A percentile compares a stretch with the other conserved stretches of the same genome.
Evolutionary conservation across 139 green algal species (phyloP).

Genomic region (Pleodorina starrii): DNA sequence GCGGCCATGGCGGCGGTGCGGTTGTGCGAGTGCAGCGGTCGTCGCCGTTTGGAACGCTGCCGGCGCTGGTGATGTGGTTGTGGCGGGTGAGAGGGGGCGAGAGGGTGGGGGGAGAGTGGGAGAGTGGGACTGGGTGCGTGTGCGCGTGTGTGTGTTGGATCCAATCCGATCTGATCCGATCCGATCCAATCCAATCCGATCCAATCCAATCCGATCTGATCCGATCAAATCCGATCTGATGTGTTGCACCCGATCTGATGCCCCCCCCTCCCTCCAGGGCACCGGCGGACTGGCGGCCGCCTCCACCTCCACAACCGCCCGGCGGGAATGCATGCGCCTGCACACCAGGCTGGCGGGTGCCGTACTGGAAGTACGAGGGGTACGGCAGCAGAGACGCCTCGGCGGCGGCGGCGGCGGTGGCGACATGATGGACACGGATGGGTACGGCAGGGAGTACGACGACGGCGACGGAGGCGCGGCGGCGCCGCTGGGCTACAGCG

Average conservation of each 20-base stretch:
- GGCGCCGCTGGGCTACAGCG: background rate
- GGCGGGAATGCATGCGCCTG: conserved; percentile 19
- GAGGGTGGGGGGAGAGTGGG: no score
- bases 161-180: no score
- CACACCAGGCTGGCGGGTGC: conserved; percentile 12
- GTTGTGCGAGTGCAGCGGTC: background rate
- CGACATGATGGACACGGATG: background rate
- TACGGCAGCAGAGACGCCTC: background rate
- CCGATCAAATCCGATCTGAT: no score
- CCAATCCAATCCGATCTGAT: no score
- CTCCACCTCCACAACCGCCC: background rate
- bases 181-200: no score
- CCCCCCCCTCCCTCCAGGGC: background rate
- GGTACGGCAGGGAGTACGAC: background rate
- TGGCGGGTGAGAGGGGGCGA: conserved; percentile 42
- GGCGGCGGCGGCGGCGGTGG: background rate
- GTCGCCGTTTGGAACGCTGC: background rate
- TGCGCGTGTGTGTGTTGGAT: no score
- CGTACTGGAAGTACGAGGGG: background rate
- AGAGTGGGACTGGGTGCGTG: no score
- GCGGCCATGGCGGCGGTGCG: background rate
- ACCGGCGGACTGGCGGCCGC: conserved; percentile 22
- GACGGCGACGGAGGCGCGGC: background rate
- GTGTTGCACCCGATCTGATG: no score
- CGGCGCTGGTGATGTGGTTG: conserved; percentile 33